A percentile compares a stretch with the other conserved stretches of the same genome.
Evolutionary conservation across 352 stramenopile species (phyloP).

Genomic region (Thalassiosira livingstoniorum): DNA sequence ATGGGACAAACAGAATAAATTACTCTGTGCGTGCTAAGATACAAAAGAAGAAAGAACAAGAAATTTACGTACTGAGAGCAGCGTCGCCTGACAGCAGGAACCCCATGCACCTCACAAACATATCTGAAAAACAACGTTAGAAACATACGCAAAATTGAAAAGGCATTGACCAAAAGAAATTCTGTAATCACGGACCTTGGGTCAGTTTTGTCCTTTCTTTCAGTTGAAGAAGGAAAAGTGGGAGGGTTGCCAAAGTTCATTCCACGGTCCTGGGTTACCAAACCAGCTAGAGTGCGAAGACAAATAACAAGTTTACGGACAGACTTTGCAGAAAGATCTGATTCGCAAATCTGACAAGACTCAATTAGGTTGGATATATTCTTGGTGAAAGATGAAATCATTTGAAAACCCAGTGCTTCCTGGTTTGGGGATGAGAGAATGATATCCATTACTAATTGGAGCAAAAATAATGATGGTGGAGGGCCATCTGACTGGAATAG

Average conservation of each 20-base stretch:
- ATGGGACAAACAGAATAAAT: no score
- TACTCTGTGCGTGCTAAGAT: no score
- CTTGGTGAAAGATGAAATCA: slow-evolving; percentile 57
- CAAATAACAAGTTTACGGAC: slow-evolving; percentile 55
- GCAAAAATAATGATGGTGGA: slow-evolving; percentile 47
- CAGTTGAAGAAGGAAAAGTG: background rate
- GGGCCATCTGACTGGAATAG: no score
- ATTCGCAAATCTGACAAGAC: slow-evolving; percentile 45
- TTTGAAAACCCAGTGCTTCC: slow-evolving; percentile 60
- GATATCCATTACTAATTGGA: slow-evolving; percentile 70
- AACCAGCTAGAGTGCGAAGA: slow-evolving; percentile 51
- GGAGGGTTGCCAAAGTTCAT: slow-evolving; percentile 25
- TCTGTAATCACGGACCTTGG: slow-evolving; percentile 45
- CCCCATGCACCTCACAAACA: slow-evolving; percentile 76
- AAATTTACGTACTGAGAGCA: no score
- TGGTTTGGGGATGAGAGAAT: slow-evolving; percentile 59
- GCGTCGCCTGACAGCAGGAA: slow-evolving; percentile 78
- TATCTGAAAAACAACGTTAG: slow-evolving; percentile 42
- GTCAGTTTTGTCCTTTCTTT: slow-evolving; percentile 76
- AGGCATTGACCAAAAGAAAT: slow-evolving; percentile 1
- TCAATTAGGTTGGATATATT: slow-evolving; percentile 52
- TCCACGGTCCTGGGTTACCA: slow-evolving; percentile 60
- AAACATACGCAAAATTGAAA: slow-evolving; percentile 4
- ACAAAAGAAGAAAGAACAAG: no score
- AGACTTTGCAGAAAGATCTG: slow-evolving; percentile 26